Evolutionary conservation across 2,329 filamentous ascomycete species (phyloP).

Genomic region (Trichoderma sp.): DNA sequence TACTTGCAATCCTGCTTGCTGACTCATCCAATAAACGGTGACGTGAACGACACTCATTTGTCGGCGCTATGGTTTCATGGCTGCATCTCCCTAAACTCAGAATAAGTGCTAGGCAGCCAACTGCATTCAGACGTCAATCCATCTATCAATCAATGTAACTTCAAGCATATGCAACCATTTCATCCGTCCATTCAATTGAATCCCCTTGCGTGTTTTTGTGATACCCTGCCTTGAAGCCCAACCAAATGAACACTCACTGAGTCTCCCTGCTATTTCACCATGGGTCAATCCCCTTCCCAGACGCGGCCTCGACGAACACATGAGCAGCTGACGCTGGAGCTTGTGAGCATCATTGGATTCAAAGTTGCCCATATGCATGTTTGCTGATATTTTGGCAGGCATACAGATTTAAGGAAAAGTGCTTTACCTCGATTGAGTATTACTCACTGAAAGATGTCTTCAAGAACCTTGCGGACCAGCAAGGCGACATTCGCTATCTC

Average conservation of each 20-base stretch:
- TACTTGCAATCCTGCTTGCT: neutral
- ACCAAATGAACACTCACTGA: neutral
- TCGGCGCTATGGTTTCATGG: neutral
- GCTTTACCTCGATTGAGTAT: slow-evolving; percentile 68
- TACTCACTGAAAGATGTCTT: slow-evolving; percentile 75
- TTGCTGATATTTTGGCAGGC: slow-evolving; percentile 42
- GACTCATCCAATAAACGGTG: neutral
- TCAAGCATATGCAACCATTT: neutral
- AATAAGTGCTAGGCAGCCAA: neutral
- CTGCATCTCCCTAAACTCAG: neutral
- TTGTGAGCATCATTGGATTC: slow-evolving; percentile 40
- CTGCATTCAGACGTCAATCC: neutral
- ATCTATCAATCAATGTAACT: neutral
- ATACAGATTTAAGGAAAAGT: slow-evolving; percentile 63
- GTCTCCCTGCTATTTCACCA: slow-evolving; percentile 31
- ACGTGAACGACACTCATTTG: neutral
- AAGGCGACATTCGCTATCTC: slow-evolving; percentile 61
- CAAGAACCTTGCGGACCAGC: slow-evolving; percentile 62
- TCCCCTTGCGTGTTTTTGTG: neutral
- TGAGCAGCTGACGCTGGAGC: slow-evolving; percentile 50
- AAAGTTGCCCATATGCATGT: neutral
- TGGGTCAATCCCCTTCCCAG: slow-evolving; percentile 53
- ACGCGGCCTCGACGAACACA: slow-evolving; percentile 46
- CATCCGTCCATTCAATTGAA: neutral
- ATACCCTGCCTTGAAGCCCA: neutral